Evolutionary conservation across 78 protist genomes (phyloP).

Genomic region (Dictyostelium capitatum): DNA sequence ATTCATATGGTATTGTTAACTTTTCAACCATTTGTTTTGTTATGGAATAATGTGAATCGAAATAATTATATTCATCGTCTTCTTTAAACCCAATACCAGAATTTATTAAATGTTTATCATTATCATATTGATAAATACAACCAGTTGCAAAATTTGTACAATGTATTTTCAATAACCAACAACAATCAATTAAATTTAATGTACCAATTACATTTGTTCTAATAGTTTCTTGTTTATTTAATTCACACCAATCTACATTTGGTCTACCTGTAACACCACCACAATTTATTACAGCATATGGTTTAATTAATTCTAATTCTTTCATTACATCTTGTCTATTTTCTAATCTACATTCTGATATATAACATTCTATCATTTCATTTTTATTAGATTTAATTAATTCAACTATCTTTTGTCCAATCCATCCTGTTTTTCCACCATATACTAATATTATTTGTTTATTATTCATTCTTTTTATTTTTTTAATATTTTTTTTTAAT

Average conservation of each 20-base stretch:
- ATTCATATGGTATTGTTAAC: conserved; percentile 50
- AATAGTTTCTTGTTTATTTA: conserved; percentile 81
- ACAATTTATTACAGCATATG: conserved; percentile 84
- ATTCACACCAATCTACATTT: conserved; percentile 95
- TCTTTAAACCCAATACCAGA: conserved; percentile 88
- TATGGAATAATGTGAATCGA: conserved; percentile 90
- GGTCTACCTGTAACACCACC: conserved; percentile 94
- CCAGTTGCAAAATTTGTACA: conserved; percentile 94
- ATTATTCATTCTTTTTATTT: background rate
- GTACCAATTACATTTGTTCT: conserved; percentile 89
- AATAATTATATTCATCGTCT: conserved; percentile 89
- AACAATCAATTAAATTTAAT: conserved; percentile 73
- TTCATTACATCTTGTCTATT: conserved; percentile 24
- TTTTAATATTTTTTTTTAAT: no score
- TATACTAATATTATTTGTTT: background rate
- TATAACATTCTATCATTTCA: background rate
- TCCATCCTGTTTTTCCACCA: conserved; percentile 64
- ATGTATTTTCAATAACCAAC: conserved; percentile 79
- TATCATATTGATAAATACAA: conserved; percentile 95
- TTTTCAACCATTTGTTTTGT: conserved; percentile 90
- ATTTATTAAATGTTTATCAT: conserved; percentile 61
- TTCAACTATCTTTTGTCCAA: conserved; percentile 21
- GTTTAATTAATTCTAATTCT: conserved; percentile 85
- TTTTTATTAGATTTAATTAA: background rate
- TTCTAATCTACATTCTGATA: conserved; percentile 14